phyloP scores from a whole-genome alignment of 202 grass and related monocot genomes.

The Eragrostis tef region DNA sequence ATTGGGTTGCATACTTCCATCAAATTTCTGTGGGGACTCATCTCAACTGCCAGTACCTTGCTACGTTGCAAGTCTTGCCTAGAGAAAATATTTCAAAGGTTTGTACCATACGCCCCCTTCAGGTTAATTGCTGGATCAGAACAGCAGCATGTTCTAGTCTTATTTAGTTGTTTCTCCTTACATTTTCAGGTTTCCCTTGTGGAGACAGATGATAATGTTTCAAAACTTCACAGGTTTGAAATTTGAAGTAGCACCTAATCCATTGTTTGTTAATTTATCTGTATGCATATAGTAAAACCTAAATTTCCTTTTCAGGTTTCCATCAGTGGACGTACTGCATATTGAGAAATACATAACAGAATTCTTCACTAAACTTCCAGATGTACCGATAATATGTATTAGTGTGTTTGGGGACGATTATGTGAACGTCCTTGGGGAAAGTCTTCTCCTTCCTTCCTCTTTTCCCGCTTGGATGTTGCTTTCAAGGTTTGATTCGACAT shows the following conservation, averaged over 20 bases:
- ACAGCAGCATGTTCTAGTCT: conserved; percentile 2
- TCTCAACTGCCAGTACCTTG: conserved; percentile 55
- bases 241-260: conserved; percentile 32
- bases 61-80: conserved; percentile 29
- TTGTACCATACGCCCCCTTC: conserved; percentile 3
- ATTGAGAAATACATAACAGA: conserved; percentile 69
- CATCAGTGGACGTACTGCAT: conserved; percentile 54
- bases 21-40: conserved; percentile 81
- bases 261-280: conserved; percentile 32
- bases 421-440: conserved; percentile 61
- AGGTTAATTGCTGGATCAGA: conserved; percentile 29
- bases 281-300: conserved; percentile 23
- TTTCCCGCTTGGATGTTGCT: conserved; percentile 83
- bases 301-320: conserved; percentile 53
- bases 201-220: conserved; percentile 32
- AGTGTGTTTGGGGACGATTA: conserved; percentile 82
- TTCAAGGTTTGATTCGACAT: conserved; percentile 75
- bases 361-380: conserved; percentile 81
- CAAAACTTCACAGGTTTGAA: conserved; percentile 62
- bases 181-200: conserved; percentile 54
- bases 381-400: conserved; percentile 76
- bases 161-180: conserved; percentile 34
- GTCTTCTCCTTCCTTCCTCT: conserved; percentile 59
- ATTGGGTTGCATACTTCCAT: conserved; percentile 93
- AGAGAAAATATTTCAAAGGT: conserved; percentile 51